These are phyloP conservation scores for Encephalitozoon romaleae DNA, from an alignment of 371 early-diverging fungal species.

Conservation along the genomic window DNA sequence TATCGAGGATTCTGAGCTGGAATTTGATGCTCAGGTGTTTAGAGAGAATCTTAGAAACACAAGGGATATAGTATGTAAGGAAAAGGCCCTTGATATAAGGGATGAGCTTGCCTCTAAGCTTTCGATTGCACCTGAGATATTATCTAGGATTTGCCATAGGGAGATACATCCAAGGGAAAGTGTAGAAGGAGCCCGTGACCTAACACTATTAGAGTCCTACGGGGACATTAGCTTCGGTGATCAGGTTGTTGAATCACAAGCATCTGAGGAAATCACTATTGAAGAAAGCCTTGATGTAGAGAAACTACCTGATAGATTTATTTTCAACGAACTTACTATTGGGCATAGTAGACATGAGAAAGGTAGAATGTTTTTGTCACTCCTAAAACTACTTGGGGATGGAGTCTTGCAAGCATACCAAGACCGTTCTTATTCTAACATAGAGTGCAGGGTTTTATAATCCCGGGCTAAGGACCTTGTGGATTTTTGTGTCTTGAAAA, in stretches of 20 bases:
- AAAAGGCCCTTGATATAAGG: neutral
- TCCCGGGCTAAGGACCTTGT: neutral
- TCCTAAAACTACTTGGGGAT: neutral
- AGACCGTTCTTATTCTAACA: neutral
- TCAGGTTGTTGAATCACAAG: neutral
- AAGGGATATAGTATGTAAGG: neutral
- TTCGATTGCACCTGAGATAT: neutral
- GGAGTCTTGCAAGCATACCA: neutral
- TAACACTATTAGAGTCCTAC: neutral
- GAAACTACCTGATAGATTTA: neutral
- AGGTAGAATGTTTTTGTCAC: neutral
- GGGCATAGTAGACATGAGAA: neutral
- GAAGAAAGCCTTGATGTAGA: neutral
- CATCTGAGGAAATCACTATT: neutral
- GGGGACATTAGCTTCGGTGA: neutral
- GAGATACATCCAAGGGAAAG: neutral
- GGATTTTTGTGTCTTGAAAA: constrained; percentile 14
- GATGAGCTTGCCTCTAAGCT: neutral
- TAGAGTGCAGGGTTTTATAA: neutral
- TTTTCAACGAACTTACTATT: neutral
- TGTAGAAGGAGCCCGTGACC: neutral
- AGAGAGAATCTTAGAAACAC: neutral
- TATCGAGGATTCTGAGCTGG: neutral
- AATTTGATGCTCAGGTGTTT: neutral
- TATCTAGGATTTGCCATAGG: neutral